Percentiles rank a stretch among this genome's conserved stretches.
These are phyloP conservation scores for Solanum lycopersicoides DNA, from an alignment of 257 asterid species.

Conservation along the genomic window DNA sequence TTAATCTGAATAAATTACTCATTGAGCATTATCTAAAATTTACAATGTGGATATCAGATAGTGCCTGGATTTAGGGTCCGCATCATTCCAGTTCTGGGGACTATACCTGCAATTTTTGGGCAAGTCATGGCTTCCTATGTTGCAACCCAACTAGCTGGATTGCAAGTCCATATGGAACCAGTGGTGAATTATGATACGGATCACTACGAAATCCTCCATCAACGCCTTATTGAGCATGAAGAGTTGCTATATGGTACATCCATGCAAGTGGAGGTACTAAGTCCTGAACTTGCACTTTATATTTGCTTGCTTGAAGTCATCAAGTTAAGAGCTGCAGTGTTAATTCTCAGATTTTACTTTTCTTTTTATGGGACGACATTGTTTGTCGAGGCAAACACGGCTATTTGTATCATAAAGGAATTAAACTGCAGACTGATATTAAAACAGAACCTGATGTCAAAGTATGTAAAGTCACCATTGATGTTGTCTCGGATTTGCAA, in stretches of 20 bases:
- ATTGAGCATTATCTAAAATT: not conserved
- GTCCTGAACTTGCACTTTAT: not conserved
- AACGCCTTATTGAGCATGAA: constrained; percentile 89
- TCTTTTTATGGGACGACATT: not conserved
- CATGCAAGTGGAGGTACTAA: constrained; percentile 61
- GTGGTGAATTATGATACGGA: constrained; percentile 80
- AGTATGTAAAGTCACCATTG: not conserved
- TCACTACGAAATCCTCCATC: constrained; percentile 77
- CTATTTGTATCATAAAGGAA: not conserved
- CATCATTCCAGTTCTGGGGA: constrained; percentile 92
- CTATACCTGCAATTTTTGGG: constrained; percentile 95
- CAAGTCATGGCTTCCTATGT: constrained; percentile 97
- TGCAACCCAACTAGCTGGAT: constrained; percentile 61
- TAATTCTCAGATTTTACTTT: not conserved
- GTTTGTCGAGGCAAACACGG: not conserved
- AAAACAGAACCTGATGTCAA: not conserved
- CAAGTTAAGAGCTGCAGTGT: not conserved
- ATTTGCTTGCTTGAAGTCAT: not conserved
- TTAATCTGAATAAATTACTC: not conserved
- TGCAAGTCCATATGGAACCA: constrained; percentile 83
- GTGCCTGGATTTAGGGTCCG: constrained; percentile 98
- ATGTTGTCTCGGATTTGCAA: too few relatives aligned
- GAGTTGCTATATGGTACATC: constrained; percentile 79
- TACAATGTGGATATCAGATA: constrained; percentile 40
- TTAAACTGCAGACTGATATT: not conserved